Base-by-base conservation (phyloP, 2,329 filamentous ascomycete species). In the Aspergillus brasiliensis region DNA sequence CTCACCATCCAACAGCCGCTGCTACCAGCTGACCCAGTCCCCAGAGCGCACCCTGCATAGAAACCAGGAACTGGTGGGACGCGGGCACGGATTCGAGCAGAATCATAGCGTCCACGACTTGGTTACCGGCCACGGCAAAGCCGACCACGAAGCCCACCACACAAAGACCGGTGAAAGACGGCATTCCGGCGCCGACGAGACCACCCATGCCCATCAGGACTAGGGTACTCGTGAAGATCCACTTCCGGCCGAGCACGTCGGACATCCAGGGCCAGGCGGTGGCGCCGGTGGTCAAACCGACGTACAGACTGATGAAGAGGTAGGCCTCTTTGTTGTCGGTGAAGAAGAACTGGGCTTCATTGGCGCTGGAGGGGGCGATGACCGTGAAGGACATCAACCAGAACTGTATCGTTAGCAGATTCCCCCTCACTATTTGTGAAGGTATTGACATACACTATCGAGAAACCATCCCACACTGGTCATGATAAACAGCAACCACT, bases 91-190 rank as follows among this genome's bases (percentile, higher is more conserved):
- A 62, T 31, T 68, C 66, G 3, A 67, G n/a, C 3, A 67, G 53
- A 31, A 64, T 64, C 25, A 62, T 61, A 1, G 60, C 60, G 25
- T 58, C 60, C 13, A 68, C 60, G 8, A 51, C 25, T 40, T 65
- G 60, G 13, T 68, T 68, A 2, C 66, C 65, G 0, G 59, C 66
- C 3, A 62, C 55, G 1, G 63, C 65, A 34, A 66, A 61, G 21
- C 66, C 66, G 2, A 68, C 58, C 11, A 68, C 60, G 34, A 55
- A 63, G 28, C 66, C 60, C 3, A 67, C 60, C 1, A 68, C 63
- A 34, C 57, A 67, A 7, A 68, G 73, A 77, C 62, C 61, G 3
- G 58, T 65, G 42, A 67, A 67, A 1, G 62, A 60, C 13, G 65
- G 64, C 63, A 66, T 65, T 3, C 65, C 66, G 2, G 66, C 66